These are phyloP conservation scores for Wickerhamomyces canadensis DNA, from an alignment of 805 yeast species.

Conservation along the genomic window DNA sequence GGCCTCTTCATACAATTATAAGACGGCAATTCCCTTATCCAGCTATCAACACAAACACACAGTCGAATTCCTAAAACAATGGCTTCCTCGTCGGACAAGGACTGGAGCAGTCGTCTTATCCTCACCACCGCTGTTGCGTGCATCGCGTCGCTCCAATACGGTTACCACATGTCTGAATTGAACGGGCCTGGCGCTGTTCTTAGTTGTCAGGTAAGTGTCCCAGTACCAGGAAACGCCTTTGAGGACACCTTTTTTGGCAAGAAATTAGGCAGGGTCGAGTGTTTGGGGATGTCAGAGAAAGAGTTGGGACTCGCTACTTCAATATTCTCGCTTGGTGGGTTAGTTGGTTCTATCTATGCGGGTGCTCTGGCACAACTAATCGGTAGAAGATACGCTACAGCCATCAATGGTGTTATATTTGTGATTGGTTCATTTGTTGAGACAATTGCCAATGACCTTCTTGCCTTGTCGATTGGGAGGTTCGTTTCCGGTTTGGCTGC, in stretches of 20 bases:
- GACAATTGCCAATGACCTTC: slow-evolving; percentile 40
- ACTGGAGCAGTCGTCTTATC: slow-evolving; percentile 28
- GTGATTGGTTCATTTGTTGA: slow-evolving; percentile 60
- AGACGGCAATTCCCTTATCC: too few relatives aligned
- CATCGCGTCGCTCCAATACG: slow-evolving; percentile 81
- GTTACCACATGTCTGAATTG: slow-evolving; percentile 91
- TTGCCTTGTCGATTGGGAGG: slow-evolving; percentile 56
- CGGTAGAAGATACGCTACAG: slow-evolving; percentile 56
- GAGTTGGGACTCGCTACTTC: slow-evolving; percentile 74
- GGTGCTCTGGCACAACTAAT: slow-evolving; percentile 56
- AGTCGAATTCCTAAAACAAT: neutral
- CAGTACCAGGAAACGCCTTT: slow-evolving; percentile 20
- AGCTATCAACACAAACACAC: neutral
- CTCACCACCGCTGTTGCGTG: slow-evolving; percentile 54
- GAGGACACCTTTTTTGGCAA: slow-evolving; percentile 18
- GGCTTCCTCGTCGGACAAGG: neutral
- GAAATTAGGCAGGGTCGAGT: slow-evolving; percentile 45
- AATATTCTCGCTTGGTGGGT: slow-evolving; percentile 78
- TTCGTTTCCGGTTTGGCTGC: slow-evolving; percentile 80
- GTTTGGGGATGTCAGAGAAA: slow-evolving; percentile 51
- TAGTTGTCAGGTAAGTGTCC: slow-evolving; percentile 41
- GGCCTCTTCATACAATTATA: too few relatives aligned
- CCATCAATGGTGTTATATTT: slow-evolving; percentile 46
- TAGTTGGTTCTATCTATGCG: slow-evolving; percentile 65
- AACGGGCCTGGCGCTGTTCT: slow-evolving; percentile 80